Percentiles rank a stretch among this genome's conserved stretches.
These are phyloP conservation scores for Epichloe bromicola DNA, from an alignment of 2,329 filamentous ascomycete genomes.

Conservation along the genomic window DNA sequence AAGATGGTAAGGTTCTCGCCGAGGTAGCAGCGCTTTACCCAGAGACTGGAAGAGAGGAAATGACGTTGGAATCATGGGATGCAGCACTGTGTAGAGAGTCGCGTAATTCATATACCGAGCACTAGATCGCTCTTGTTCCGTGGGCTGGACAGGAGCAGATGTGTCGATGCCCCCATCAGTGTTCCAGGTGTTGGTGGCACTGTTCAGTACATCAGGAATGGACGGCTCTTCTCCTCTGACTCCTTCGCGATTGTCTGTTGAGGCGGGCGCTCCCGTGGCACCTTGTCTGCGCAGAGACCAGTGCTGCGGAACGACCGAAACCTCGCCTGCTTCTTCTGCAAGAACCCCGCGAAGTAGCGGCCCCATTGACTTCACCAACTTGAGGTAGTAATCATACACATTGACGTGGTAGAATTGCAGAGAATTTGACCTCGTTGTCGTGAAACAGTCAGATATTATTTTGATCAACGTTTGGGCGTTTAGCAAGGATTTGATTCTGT, in stretches of 20 bases:
- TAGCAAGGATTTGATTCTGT: slow-evolving; percentile 64
- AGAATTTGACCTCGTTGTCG: slow-evolving; percentile 48
- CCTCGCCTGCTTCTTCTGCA: slow-evolving; percentile 71
- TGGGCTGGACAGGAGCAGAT: slow-evolving; percentile 18
- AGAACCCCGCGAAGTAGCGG: slow-evolving; percentile 67
- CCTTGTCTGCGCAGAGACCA: slow-evolving; percentile 35
- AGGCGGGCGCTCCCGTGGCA: slow-evolving; percentile 11
- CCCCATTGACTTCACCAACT: slow-evolving; percentile 63
- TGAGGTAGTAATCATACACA: slow-evolving; percentile 68
- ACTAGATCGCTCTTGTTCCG: slow-evolving; percentile 29
- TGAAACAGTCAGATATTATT: slow-evolving; percentile 63
- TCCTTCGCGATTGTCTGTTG: slow-evolving; percentile 13
- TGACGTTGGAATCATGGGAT: slow-evolving; percentile 66
- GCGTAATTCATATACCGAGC: slow-evolving; percentile 59
- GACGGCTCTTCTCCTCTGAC: slow-evolving; percentile 11
- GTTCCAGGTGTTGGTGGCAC: slow-evolving; percentile 14
- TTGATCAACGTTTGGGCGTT: slow-evolving; percentile 64
- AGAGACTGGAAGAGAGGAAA: slow-evolving; percentile 76
- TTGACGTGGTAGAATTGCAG: slow-evolving; percentile 65
- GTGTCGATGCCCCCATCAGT: slow-evolving; percentile 11
- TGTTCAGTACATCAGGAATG: slow-evolving; percentile 19
- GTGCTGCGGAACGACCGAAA: slow-evolving; percentile 57
- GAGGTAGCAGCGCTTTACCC: slow-evolving; percentile 67
- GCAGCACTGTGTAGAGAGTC: slow-evolving; percentile 62
- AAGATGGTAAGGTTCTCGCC: slow-evolving; percentile 43